Evolutionary conservation across 2,329 filamentous ascomycete species (phyloP).

Genomic region (Xylariaceae sp.): DNA sequence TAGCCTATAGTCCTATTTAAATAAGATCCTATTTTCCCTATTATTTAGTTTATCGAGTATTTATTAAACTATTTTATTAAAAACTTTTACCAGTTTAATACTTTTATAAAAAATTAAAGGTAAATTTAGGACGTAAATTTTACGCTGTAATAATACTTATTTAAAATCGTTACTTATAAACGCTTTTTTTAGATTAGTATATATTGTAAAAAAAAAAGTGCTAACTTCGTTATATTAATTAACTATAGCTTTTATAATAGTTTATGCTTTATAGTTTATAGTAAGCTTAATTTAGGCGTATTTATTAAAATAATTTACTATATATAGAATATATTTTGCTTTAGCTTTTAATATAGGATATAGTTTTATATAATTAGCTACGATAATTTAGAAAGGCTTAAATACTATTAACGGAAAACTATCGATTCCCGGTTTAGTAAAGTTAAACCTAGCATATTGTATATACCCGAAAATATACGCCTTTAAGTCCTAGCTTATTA

Average conservation of each 20-base stretch:
- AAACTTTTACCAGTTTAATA: too few species aligned
- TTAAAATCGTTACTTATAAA: not conserved
- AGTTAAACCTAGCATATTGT: not conserved
- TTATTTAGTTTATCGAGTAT: not conserved
- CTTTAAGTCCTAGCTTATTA: not conserved
- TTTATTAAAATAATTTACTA: not conserved
- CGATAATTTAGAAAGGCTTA: not conserved
- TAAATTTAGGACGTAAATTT: not conserved
- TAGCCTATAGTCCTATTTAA: not conserved
- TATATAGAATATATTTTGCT: not conserved
- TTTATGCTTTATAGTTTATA: not conserved
- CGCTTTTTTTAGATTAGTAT: not conserved
- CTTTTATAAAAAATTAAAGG: conserved; percentile 1
- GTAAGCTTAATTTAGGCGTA: not conserved
- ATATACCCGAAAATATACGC: not conserved
- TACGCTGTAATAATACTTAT: not conserved
- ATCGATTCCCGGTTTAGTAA: too few species aligned
- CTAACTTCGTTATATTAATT: not conserved
- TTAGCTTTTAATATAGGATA: not conserved
- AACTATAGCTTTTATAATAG: not conserved
- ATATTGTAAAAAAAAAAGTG: not conserved
- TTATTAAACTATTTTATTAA: not conserved
- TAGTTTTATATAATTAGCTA: not conserved
- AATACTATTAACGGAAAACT: not conserved
- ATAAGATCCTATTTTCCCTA: not conserved